Evolutionary conservation across 2,329 filamentous ascomycete species (phyloP).

Genomic region (Cryoendolithus antarcticus): DNA sequence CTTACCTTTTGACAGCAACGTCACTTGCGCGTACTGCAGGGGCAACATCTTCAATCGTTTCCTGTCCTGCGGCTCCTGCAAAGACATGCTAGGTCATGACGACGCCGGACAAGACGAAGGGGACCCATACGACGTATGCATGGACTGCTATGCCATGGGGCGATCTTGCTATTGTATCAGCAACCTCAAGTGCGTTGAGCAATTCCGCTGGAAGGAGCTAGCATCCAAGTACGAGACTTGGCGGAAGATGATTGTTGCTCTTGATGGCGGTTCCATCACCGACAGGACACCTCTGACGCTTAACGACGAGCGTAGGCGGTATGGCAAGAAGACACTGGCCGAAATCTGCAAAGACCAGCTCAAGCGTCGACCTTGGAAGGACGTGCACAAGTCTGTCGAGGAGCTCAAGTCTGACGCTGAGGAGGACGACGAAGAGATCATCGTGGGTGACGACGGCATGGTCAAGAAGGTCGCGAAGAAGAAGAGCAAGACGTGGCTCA

Average conservation of each 20-base stretch:
- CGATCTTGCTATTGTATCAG: constrained; percentile 84
- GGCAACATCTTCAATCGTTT: constrained; percentile 97
- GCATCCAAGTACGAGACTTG: constrained; percentile 68
- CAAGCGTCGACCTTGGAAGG: constrained; percentile 64
- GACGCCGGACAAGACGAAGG: constrained; percentile 42
- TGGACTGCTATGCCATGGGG: constrained; percentile 98
- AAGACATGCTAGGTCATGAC: constrained; percentile 47
- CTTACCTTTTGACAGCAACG: constrained; percentile 73
- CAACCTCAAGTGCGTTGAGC: constrained; percentile 78
- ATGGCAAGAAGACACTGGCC: constrained; percentile 67
- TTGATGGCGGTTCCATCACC: constrained; percentile 55
- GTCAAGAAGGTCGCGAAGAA: constrained; percentile 54
- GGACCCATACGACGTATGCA: constrained; percentile 87
- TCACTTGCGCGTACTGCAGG: constrained; percentile 91
- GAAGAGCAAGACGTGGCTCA: constrained; percentile 38
- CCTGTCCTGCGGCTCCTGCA: constrained; percentile 77
- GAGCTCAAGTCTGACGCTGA: constrained; percentile 31
- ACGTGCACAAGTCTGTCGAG: constrained; percentile 53
- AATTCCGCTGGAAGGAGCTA: constrained; percentile 76
- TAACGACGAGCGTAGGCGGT: constrained; percentile 52
- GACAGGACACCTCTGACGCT: constrained; percentile 58
- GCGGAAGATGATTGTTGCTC: constrained; percentile 64
- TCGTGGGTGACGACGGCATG: constrained; percentile 51
- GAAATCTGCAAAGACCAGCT: constrained; percentile 92
- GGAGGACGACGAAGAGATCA: constrained; percentile 38